phyloP scores from a whole-genome alignment of 768 basidiomycete species.

The Termitomyces sp. region DNA sequence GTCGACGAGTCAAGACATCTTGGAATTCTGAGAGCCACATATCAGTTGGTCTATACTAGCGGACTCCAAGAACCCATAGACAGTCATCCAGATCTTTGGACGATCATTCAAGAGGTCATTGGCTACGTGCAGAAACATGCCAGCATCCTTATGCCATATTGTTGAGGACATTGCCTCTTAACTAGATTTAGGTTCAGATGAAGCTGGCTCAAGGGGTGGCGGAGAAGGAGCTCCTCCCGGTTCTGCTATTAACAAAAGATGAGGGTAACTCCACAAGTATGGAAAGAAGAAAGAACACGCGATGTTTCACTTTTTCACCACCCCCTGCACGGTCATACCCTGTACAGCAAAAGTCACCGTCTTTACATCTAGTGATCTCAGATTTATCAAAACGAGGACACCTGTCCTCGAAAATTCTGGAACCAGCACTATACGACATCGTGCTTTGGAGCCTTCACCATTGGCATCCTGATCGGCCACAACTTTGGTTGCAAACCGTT shows the following conservation, averaged over 20 bases:
- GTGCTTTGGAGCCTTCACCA: constrained; percentile 21
- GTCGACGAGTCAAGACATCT: constrained; percentile 26
- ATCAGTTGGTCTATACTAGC: constrained; percentile 43
- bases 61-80: constrained; percentile 32
- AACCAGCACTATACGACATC: constrained; percentile 71
- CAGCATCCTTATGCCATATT: constrained; percentile 4
- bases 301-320: constrained; percentile 8
- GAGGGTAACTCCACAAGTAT: background rate
- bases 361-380: constrained; percentile 68
- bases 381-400: constrained; percentile 70
- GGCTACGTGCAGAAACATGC: constrained; percentile 19
- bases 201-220: constrained; percentile 4
- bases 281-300: constrained; percentile 6
- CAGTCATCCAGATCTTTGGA: constrained; percentile 38
- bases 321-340: constrained; percentile 32
- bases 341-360: constrained; percentile 52
- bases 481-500: constrained; percentile 70
- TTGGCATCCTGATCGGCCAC: constrained; percentile 37
- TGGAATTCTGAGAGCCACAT: constrained; percentile 40
- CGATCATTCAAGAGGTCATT: constrained; percentile 30
- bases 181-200: constrained; percentile 10
- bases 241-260: constrained; percentile 1
- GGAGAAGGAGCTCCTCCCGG: background rate
- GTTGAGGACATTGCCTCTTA: too few relatives aligned
- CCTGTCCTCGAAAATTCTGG: constrained; percentile 81